Base-by-base conservation (phyloP, 2,329 filamentous ascomycete genomes). In the Torrubiellomyces zombiae region DNA sequence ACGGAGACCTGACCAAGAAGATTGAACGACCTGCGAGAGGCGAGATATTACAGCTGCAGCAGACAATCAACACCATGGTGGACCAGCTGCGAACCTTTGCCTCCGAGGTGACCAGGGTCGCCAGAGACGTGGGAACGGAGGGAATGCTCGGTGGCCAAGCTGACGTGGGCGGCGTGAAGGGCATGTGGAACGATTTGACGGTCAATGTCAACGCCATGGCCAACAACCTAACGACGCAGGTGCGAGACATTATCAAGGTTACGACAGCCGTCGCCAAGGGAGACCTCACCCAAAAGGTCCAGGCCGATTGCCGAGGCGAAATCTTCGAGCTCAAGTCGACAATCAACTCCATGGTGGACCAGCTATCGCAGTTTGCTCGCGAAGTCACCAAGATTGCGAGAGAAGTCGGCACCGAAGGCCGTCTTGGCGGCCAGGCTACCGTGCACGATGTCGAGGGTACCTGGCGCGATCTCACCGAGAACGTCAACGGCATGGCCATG, bases 291-390 rank as follows among this genome's bases (percentile, higher is more conserved):
- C 86, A 93, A 51, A 94, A 94, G 51, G 86, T 98, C 19, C 82
- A 92, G 50, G 85, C 85, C 32, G 82, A 81, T 44, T 86, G 79
- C 54, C 78, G 75, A 57, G 91, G 78, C 51, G 89, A 86, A 63
- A 95, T 85, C 43, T 78, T 74, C 46, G 82, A 80, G 57, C 76
- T 98, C 44, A 98, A 98, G 55, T 85, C 83, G 31, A 95, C 89
- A 23, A 98, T 95, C 60, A 98, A 98, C 55, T 89, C 80, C 48
- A 98, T 98, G 86, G 86, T 98, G 37, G 89, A 94, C 49, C 89
- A 94, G 50, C 62, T 98, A 29, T 82, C 92, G 45, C 85, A 94
- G 45, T 95, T 95, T 47, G 89, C 89, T 7, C 79, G 83, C 44
- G 86, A 95, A 56, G 89, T 98, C 40, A 95, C 86, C 18, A 91